phyloP scores from a whole-genome alignment of 140 eudicot species.

The Ambrosia hybrid region DNA sequence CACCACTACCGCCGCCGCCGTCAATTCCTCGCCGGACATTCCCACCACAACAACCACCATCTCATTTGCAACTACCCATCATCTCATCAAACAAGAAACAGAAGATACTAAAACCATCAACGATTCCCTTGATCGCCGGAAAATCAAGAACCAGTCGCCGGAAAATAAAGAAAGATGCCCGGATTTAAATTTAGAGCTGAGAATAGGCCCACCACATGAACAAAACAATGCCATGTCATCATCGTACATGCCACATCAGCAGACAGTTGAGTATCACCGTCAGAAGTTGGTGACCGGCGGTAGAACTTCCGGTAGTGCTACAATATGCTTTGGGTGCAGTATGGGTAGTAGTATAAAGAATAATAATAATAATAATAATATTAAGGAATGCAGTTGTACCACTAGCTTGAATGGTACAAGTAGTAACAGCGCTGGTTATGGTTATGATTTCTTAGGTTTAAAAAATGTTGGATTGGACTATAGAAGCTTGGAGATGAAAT shows the following conservation, averaged over 20 bases:
- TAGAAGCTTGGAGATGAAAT: conserved; percentile 97
- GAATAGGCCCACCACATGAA: conserved; percentile 69
- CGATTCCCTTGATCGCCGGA: conserved; percentile 18
- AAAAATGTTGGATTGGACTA: conserved; percentile 73
- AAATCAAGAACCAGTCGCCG: conserved; percentile 24
- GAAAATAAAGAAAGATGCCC: conserved; percentile 55
- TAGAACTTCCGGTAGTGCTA: conserved; percentile 26
- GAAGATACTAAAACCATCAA: conserved; percentile 20
- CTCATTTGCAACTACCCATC: conserved; percentile 37
- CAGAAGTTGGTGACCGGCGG: conserved; percentile 56
- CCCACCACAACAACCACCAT: conserved; percentile 45
- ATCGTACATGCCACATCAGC: background rate
- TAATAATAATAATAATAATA: too few relatives aligned
- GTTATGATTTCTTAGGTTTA: conserved; percentile 79
- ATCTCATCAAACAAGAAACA: conserved; percentile 27
- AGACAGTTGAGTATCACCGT: conserved; percentile 26
- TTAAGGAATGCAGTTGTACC: conserved; percentile 68
- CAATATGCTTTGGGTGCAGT: background rate
- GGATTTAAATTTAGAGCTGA: conserved; percentile 78
- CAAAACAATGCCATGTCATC: conserved; percentile 13
- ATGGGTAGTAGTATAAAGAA: too few relatives aligned
- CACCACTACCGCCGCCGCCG: conserved; percentile 7
- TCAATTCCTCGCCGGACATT: conserved; percentile 24
- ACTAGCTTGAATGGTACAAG: conserved; percentile 27
- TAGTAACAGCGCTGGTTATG: conserved; percentile 57